Base-by-base conservation (phyloP, 2,329 filamentous ascomycete species). In the Zalaria obscura region DNA sequence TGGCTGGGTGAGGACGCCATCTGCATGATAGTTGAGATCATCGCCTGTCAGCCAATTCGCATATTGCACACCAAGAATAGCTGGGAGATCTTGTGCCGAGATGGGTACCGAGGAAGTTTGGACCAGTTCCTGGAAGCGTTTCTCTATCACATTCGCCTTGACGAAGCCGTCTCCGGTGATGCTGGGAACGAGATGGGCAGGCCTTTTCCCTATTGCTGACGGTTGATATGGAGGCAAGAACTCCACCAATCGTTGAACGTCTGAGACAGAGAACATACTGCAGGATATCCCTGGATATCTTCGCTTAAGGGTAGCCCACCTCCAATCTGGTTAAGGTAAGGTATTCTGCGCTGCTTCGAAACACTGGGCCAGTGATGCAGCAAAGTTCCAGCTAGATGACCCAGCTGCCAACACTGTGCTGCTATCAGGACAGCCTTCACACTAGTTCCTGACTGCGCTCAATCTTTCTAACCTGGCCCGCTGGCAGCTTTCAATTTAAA, bases 191-290 rank as follows among this genome's bases (percentile, higher is more conserved):
- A 44, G 42, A 35, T 18, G 18, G 18, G 18, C 18, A 18, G 18
- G 18, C 18, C 8, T 29, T 35, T 34, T 18, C 36, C 32, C 32
- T 28, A 29, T 36, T 28, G 38, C 36, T n/a, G 31, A 29, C 18
- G 42, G 42, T 35, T 33, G 26, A 3, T 38, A 36, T 25, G 39
- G 42, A 25, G 42, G 42, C 11, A 44, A 44, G 6, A 32, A 29
- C 10, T 35, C 4, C 4, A 44, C 35, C 11, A 44, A 18, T 38
- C 38, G 34, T 6, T 36, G 25, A 32, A 44, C 40, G 10, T 44
- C 42, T 26, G 40, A 11, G 11, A 25, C 6, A 18, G 34, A 36
- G 34, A 36, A 36, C 34, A 36, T 36, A 6, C 25, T 36, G 34
- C 11, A 7, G 6, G 34, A 36, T 18, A 18, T 18, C 18, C 18